A percentile compares a stretch with the other conserved stretches of the same genome.
phyloP scores from a whole-genome alignment of 1,284 basidiomycete genomes.

The Pseudozyma pruni region DNA sequence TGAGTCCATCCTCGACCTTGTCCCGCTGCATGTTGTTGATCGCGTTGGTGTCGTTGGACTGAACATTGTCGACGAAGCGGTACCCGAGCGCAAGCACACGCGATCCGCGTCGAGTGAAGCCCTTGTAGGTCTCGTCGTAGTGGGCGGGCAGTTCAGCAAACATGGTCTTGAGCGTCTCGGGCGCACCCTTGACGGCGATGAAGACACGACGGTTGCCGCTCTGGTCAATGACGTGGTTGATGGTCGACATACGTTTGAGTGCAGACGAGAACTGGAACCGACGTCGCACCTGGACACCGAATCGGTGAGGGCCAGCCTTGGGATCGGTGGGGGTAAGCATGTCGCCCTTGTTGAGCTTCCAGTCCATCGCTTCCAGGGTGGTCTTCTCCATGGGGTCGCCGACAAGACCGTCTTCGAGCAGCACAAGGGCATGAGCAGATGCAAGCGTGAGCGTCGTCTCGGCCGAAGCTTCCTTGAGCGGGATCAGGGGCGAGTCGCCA shows the following conservation, averaged over 20 bases:
- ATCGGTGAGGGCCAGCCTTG: slow-evolving; percentile 42
- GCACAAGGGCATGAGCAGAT: slow-evolving; percentile 92
- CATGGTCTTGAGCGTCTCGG: slow-evolving; percentile 65
- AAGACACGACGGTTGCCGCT: slow-evolving; percentile 47
- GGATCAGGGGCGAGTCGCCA: slow-evolving; percentile 72
- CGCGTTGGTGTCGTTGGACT: slow-evolving; percentile 26
- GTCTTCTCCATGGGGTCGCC: slow-evolving; percentile 99
- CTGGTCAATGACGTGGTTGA: slow-evolving; percentile 54
- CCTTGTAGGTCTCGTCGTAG: slow-evolving; percentile 67
- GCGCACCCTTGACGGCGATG: slow-evolving; percentile 65
- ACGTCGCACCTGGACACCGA: slow-evolving; percentile 56
- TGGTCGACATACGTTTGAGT: slow-evolving; percentile 66
- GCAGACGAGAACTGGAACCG: slow-evolving; percentile 68
- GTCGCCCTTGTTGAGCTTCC: slow-evolving; percentile 82
- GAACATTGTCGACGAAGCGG: slow-evolving; percentile 55
- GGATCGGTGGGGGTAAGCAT: slow-evolving; percentile 41
- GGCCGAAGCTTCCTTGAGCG: slow-evolving; percentile 79
- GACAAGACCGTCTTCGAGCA: slow-evolving; percentile 88
- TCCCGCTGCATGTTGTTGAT: slow-evolving; percentile 60
- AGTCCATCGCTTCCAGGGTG: slow-evolving; percentile 88
- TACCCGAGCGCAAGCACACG: slow-evolving; percentile 67
- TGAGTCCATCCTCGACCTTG: slow-evolving; percentile 56
- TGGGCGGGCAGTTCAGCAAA: slow-evolving; percentile 58
- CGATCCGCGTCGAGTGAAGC: slow-evolving; percentile 64
- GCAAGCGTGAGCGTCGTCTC: slow-evolving; percentile 90